Conservation (phyloP, 305 asterid species). For the Fraxinus platypoda region DNA sequence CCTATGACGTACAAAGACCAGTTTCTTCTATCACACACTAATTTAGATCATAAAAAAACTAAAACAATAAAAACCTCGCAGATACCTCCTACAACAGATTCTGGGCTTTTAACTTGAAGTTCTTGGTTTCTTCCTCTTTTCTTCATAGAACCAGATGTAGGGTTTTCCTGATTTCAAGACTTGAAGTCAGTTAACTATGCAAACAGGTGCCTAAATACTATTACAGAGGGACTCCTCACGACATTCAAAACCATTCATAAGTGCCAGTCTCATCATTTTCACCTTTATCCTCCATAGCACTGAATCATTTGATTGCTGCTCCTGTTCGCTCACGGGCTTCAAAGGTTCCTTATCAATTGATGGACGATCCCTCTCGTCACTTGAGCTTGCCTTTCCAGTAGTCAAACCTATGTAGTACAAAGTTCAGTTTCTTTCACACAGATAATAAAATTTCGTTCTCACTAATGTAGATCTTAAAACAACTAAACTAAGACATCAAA, state of each 20-base stretch:
- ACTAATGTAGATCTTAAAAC: background rate
- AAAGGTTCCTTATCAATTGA: conserved; percentile 26
- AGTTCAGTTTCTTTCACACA: conserved; percentile 23
- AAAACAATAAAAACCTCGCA: background rate
- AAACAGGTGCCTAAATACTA: background rate
- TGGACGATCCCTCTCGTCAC: conserved; percentile 19
- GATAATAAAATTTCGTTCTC: background rate
- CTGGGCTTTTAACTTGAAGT: conserved; percentile 21
- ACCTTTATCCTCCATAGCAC: conserved; percentile 35
- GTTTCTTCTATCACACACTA: conserved; percentile 21
- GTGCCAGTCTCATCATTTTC: conserved; percentile 19
- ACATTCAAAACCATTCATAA: conserved; percentile 10
- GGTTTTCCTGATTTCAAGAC: background rate
- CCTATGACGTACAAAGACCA: conserved; percentile 49
- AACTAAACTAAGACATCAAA: background rate
- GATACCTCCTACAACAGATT: conserved; percentile 36
- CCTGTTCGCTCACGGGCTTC: conserved; percentile 34
- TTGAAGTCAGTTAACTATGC: background rate
- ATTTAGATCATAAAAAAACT: background rate
- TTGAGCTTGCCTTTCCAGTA: conserved; percentile 35
- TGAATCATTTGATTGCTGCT: conserved; percentile 30
- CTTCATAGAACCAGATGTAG: conserved; percentile 27
- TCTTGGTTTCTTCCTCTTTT: conserved; percentile 24
- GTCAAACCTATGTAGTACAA: conserved; percentile 59
- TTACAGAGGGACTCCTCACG: background rate